Evolutionary conservation across 2,329 filamentous ascomycete species (phyloP), one percentile per base, ranked within the genome.

Genomic region (Mycosphaerella arachidis): DNA sequence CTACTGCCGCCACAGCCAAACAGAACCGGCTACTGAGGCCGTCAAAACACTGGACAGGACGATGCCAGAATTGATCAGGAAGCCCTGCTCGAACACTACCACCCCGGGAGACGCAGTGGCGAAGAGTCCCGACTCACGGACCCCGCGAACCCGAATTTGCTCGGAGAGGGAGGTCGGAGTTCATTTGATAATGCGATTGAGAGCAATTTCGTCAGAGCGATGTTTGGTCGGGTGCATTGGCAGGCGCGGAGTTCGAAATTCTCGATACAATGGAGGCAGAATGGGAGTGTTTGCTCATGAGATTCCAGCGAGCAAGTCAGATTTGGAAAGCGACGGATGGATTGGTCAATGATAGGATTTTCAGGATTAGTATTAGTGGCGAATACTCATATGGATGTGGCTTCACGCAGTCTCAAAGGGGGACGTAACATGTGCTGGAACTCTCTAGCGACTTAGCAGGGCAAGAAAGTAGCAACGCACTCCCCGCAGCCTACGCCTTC

Each of bases 321-420:
- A 57, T 80, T 1, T 85, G 82, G 82, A 71, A 78, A n/a, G 71
- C 70, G 5, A 84, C 82, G 0, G 73, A 77, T 1, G 82, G 82
- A 0, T 79, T 70, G 60, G 60, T 82, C 9, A 81, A 81, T 66
- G 74, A 79, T 60, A 70, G 71, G n/a, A 70, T 79, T 24, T 82
- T 84, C 54, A 75, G 75, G 33, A 83, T 83, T 65, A 76, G 78
- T 33, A 71, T 85, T 58, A 82, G 84, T 10, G 82, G 83, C 12
- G 83, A 85, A 68, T 70, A 63, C 65, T 70, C 57, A 40, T 40
- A 13, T 9, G 31, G 31, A 35, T 35, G 31, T 35, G 31, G 6
- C 12, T 35, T 6, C 12, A 35, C 31, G 12, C 12, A 12, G 31
- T 33, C n/a, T 24, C 4, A 27, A 43, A 37, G 4, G 1, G 30